Percentiles rank a stretch among this genome's conserved stretches.
Evolutionary conservation across 768 basidiomycete species (phyloP).

Genomic region (Tephrocybe rancida): DNA sequence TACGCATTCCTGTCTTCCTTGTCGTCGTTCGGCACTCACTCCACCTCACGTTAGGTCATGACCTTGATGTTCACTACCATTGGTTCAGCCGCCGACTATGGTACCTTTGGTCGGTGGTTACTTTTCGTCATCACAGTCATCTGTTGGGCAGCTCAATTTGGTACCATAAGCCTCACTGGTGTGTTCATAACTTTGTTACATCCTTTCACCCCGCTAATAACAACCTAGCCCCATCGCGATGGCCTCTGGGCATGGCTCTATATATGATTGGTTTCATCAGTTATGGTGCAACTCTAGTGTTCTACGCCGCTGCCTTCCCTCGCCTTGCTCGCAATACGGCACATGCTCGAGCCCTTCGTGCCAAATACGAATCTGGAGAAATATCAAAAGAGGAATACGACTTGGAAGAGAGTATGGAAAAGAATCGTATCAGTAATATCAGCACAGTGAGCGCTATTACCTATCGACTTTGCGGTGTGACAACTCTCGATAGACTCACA

Average conservation of each 20-base stretch:
- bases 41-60: constrained; percentile 54
- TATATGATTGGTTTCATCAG: constrained; percentile 81
- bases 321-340: constrained; percentile 79
- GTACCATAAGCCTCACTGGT: constrained; percentile 75
- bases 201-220: neutral
- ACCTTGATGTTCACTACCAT: constrained; percentile 82
- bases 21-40: neutral
- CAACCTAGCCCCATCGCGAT: constrained; percentile 58
- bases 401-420: constrained; percentile 75
- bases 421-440: constrained; percentile 85
- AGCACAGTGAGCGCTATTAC: constrained; percentile 57
- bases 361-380: constrained; percentile 60
- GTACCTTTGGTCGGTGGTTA: constrained; percentile 77
- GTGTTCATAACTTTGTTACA: constrained; percentile 14
- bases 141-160: constrained; percentile 83
- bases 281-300: constrained; percentile 81
- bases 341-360: constrained; percentile 55
- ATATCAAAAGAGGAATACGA: constrained; percentile 68
- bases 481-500: constrained; percentile 57
- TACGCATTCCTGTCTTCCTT: constrained; percentile 29
- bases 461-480: neutral
- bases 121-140: constrained; percentile 70
- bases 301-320: constrained; percentile 79
- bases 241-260: constrained; percentile 76
- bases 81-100: constrained; percentile 74